phyloP scores from a whole-genome alignment of 2,329 filamentous ascomycete species.

The Aspergillus sp. region DNA sequence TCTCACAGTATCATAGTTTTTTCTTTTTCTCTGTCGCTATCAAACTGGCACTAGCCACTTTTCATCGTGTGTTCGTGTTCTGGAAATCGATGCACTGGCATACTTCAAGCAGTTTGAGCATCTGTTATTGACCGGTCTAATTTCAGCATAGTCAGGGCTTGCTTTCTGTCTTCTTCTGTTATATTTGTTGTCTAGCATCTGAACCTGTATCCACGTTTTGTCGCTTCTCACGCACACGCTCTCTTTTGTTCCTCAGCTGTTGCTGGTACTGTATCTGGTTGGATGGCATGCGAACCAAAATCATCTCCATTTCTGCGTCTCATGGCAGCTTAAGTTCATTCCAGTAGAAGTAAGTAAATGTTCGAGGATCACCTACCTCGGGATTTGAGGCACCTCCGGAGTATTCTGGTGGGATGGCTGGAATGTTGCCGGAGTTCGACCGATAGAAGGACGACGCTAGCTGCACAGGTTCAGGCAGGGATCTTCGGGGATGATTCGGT shows the following conservation, averaged over 20 bases:
- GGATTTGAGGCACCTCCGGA: too few relatives aligned
- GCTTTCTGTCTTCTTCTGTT: not conserved
- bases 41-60: conserved; percentile 8
- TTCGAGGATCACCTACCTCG: too few relatives aligned
- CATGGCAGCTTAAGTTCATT: not conserved
- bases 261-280: conserved; percentile 13
- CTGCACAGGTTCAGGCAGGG: not conserved
- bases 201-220: conserved; percentile 3
- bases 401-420: not conserved
- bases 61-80: conserved; percentile 15
- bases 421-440: not conserved
- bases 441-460: not conserved
- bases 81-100: conserved; percentile 17
- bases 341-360: not conserved
- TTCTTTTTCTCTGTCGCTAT: conserved; percentile 18
- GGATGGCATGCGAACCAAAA: conserved; percentile 11
- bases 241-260: conserved; percentile 8
- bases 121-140: conserved; percentile 12
- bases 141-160: conserved; percentile 13
- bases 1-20: conserved; percentile 22
- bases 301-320: not conserved
- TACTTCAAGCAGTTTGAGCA: conserved; percentile 11
- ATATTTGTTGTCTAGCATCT: conserved; percentile 10
- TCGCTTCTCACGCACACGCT: conserved; percentile 4
- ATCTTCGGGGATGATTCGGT: not conserved